Evolutionary conservation across 345 rosid genomes (phyloP).

Genomic region (Sapria himalayana): DNA sequence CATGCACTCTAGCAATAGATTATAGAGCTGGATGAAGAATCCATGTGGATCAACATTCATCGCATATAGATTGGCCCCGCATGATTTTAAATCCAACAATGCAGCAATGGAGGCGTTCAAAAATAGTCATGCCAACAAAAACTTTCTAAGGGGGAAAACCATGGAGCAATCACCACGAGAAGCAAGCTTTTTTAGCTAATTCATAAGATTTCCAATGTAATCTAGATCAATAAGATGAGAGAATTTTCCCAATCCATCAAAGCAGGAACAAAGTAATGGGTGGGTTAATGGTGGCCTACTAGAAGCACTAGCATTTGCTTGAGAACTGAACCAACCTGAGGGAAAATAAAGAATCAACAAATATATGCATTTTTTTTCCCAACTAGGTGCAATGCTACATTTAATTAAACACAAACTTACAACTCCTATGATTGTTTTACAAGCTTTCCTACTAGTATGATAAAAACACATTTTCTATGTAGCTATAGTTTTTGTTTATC

Average conservation of each 20-base stretch:
- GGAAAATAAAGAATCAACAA: no score
- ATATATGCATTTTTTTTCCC: no score
- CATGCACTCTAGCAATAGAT: slow-evolving; percentile 63
- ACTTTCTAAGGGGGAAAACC: slow-evolving; percentile 20
- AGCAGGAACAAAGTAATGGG: slow-evolving; percentile 66
- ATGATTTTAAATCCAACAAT: slow-evolving; percentile 86
- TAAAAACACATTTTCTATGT: no score
- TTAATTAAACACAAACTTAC: no score
- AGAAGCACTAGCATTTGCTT: slow-evolving; percentile 14
- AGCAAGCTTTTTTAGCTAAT: slow-evolving; percentile 70
- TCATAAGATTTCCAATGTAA: slow-evolving; percentile 79
- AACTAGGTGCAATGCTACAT: no score
- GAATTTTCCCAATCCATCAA: slow-evolving; percentile 71
- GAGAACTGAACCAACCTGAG: slow-evolving; percentile 21
- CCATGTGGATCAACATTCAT: slow-evolving; percentile 87
- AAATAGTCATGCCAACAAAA: slow-evolving; percentile 22
- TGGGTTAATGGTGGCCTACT: slow-evolving; percentile 21
- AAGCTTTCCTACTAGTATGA: no score
- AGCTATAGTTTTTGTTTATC: no score
- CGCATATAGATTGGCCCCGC: slow-evolving; percentile 87
- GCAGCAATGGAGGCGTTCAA: slow-evolving; percentile 77
- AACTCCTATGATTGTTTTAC: no score
- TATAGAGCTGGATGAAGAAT: slow-evolving; percentile 77
- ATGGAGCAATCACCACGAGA: slow-evolving; percentile 20
- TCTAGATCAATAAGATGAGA: slow-evolving; percentile 71